Base-by-base conservation (phyloP, 1,139 yeast species). In the Hemisphaericaspora lyxosophila region DNA sequence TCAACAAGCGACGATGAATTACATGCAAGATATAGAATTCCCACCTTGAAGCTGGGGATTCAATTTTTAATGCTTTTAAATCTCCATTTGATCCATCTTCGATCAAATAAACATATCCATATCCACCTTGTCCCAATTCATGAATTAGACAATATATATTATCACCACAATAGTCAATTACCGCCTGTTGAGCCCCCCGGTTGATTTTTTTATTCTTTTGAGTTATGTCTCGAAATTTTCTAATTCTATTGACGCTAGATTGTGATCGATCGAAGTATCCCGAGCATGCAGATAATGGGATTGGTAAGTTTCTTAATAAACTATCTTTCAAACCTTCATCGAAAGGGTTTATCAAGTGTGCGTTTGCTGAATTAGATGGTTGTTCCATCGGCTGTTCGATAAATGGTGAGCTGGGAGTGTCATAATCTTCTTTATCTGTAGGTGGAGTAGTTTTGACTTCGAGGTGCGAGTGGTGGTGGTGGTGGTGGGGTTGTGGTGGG, bases 101-200 rank as follows among this genome's bases (percentile, higher is more conserved):
- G 0, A 86, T 83, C 18, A 88, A 64, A 54, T 81, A 88, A 0
- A 88, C 96, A 1, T 79, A 72, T 0, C 94, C 95, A 60, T 71
- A 83, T 0, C 94, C 95, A 7, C 96, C 95, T 50, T 74, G 75
- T 0, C 96, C 96, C 9, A 90, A 62, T 45, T 81, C 78, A 36
- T 72, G 70, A 27, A 80, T 69, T 40, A 87, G 64, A 44, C 82
- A 76, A 52, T 69, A 79, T 5, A 76, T 64, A 38, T 75, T 80
- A 34, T 70, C 70, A 1, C 78, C 80, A 42, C 70, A 67, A 35
- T 61, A 70, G 41, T 74, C 75, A n/a, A 78, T 54, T 43, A 74
- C 62, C 0, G 78, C 59, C 34, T 62, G 62, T 31, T 57, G 64
- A 8, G 69, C 57, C 0, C 78, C 76, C 47, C 64, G 61, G 6